Base-by-base conservation (phyloP, 2,329 filamentous ascomycete genomes). In the Nannizziopsis arthrosporioides region DNA sequence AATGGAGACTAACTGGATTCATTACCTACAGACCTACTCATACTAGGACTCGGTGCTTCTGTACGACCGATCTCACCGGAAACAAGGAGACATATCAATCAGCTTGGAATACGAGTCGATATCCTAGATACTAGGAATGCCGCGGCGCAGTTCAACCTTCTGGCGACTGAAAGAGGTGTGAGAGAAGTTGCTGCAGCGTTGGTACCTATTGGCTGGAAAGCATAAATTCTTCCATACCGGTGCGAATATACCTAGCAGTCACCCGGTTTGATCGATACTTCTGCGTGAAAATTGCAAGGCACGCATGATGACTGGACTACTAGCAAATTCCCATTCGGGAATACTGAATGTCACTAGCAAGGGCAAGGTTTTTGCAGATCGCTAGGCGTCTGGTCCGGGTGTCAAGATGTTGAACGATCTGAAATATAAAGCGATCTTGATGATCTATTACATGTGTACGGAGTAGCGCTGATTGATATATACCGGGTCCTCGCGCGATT, bases 111-210 rank as follows among this genome's bases (percentile, higher is more conserved):
- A 56, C 75, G 86, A 49, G 74, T 96, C 4, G 92, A 98, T 60
- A 75, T 95, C 2, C 76, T 90, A 60, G 92, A 96, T 68, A 96
- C 92, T 30, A 75, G 87, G 54, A 96, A 96, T 67, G 92, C 92
- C 7, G 86, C 90, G 1, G 84, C 89, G 31, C 88, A 95, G 64
- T 98, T 92, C 66, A 98, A 98, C 62, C 64, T 98, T 59, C 70
- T 98, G 47, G 90, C 88, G n/a, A 96, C 88, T 14, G 92, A 98
- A 70, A 74, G 92, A 44, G 90, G 92, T 1, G 80, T 92, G 5
- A 75, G 80, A 15, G 83, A 90, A 59, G 81, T 96, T 53, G 90
- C 88, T 22, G 90, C 87, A 1, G 90, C 88, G 8, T 63, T 98
- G 66, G 78, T 96, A 64, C 89, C 89, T 0, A 75, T 52, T 42